Evolutionary conservation across 768 basidiomycete genomes (phyloP).

Genomic region (Russula vinacea): DNA sequence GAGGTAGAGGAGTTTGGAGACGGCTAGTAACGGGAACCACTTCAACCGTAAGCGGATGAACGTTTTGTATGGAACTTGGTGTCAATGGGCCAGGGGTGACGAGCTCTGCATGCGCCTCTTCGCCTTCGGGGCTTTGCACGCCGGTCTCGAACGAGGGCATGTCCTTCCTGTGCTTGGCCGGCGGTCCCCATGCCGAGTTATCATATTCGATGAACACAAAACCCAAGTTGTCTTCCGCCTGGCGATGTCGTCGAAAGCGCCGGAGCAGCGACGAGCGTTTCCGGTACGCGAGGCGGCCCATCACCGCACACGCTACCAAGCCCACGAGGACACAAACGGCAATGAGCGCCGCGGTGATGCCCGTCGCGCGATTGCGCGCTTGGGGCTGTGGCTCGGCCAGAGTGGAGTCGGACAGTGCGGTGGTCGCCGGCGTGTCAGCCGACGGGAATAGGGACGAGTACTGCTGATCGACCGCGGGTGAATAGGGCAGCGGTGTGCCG

Average conservation of each 20-base stretch:
- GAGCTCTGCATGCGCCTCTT: not conserved
- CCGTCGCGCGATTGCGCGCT: not conserved
- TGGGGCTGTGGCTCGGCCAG: conserved; percentile 14
- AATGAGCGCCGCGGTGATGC: conserved; percentile 17
- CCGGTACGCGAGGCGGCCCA: conserved; percentile 2
- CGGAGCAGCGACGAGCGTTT: not conserved
- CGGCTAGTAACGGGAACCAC: not conserved
- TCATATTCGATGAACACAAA: conserved; percentile 26
- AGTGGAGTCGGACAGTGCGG: not conserved
- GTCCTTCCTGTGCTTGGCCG: conserved; percentile 1
- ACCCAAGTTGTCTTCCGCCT: conserved; percentile 14
- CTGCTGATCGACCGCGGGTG: not conserved
- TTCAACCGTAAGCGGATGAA: not conserved
- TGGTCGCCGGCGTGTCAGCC: not conserved
- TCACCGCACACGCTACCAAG: conserved; percentile 1
- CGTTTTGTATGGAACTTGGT: not conserved
- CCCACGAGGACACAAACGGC: conserved; percentile 16
- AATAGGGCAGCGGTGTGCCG: conserved; percentile 1
- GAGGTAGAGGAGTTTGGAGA: not conserved
- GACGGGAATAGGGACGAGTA: not conserved
- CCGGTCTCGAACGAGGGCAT: too few species aligned
- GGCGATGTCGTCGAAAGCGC: not conserved
- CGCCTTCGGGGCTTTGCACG: not conserved
- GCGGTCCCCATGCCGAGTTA: conserved; percentile 16
- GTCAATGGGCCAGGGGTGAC: not conserved